Percentiles rank a stretch among this genome's conserved stretches.
These are phyloP conservation scores for Paecilomyces sp. DNA, from an alignment of 2,329 filamentous ascomycete species.

Conservation along the genomic window DNA sequence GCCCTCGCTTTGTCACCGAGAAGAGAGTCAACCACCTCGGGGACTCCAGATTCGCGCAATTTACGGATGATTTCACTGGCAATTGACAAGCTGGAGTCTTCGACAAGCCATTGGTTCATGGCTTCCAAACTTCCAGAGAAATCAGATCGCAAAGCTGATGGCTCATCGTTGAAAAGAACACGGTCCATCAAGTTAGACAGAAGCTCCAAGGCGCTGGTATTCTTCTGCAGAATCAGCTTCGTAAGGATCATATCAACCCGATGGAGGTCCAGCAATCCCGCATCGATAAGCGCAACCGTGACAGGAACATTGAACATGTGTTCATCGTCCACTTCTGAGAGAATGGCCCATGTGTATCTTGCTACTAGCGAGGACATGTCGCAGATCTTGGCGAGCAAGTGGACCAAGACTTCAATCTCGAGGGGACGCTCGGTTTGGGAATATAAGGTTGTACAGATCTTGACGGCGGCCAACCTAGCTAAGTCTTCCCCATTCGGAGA, in stretches of 20 bases:
- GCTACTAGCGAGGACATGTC: constrained; percentile 52
- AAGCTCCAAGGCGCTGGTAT: constrained; percentile 67
- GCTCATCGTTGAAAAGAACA: constrained; percentile 68
- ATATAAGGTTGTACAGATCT: constrained; percentile 51
- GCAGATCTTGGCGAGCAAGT: constrained; percentile 56
- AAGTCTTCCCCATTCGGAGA: constrained; percentile 52
- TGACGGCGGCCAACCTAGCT: constrained; percentile 49
- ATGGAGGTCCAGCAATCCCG: constrained; percentile 54
- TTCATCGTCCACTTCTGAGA: constrained; percentile 49
- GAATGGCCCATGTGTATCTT: constrained; percentile 42
- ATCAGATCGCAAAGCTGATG: constrained; percentile 73
- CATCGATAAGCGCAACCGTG: constrained; percentile 53
- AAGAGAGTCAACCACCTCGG: constrained; percentile 48
- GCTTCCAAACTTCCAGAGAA: constrained; percentile 77
- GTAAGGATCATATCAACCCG: constrained; percentile 66
- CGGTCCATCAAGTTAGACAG: constrained; percentile 74
- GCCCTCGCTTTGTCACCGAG: constrained; percentile 51
- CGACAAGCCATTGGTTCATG: constrained; percentile 71
- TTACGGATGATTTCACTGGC: constrained; percentile 66
- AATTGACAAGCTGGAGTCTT: constrained; percentile 59
- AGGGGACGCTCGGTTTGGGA: constrained; percentile 47
- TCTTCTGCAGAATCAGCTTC: constrained; percentile 63
- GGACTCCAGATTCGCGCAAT: constrained; percentile 48
- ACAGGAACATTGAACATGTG: constrained; percentile 57
- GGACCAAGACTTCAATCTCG: constrained; percentile 57